phyloP scores from a whole-genome alignment of 306 rosid species.

The Mucuna pruriens region DNA sequence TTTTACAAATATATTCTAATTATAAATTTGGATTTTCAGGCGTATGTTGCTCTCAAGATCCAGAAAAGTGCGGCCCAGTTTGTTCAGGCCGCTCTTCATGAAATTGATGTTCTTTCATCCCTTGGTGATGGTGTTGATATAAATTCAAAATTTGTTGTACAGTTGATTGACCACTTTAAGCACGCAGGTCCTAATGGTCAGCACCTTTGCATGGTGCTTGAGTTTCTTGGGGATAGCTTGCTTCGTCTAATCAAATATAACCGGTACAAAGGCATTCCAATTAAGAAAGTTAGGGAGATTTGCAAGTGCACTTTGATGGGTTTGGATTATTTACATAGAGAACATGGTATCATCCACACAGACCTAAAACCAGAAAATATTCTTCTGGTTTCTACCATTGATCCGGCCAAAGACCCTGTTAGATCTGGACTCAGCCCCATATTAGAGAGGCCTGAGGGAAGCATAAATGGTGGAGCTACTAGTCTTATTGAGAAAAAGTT shows the following conservation, averaged over 20 bases:
- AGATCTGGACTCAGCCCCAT: constrained; percentile 68
- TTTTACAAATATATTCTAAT: background rate
- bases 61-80: constrained; percentile 97
- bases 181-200: constrained; percentile 95
- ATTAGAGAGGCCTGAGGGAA: constrained; percentile 91
- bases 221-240: constrained; percentile 92
- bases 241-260: constrained; percentile 77
- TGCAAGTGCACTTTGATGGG: constrained; percentile 82
- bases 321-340: constrained; percentile 91
- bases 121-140: constrained; percentile 64
- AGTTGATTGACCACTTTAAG: constrained; percentile 90
- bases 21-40: constrained; percentile 48
- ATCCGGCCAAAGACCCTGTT: constrained; percentile 84
- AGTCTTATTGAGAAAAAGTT: constrained; percentile 77
- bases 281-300: constrained; percentile 82
- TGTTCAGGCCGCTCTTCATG: constrained; percentile 94
- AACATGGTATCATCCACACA: constrained; percentile 82
- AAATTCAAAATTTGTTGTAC: constrained; percentile 69
- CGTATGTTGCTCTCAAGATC: constrained; percentile 91
- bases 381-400: constrained; percentile 80
- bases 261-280: constrained; percentile 72
- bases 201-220: constrained; percentile 96
- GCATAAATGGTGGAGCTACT: constrained; percentile 61
- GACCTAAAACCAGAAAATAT: constrained; percentile 95
- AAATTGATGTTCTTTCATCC: constrained; percentile 80